A percentile compares a stretch with the other conserved stretches of the same genome.
Evolutionary conservation across 2,329 filamentous ascomycete genomes (phyloP).

Genomic region (Fonsecaea nubica): DNA sequence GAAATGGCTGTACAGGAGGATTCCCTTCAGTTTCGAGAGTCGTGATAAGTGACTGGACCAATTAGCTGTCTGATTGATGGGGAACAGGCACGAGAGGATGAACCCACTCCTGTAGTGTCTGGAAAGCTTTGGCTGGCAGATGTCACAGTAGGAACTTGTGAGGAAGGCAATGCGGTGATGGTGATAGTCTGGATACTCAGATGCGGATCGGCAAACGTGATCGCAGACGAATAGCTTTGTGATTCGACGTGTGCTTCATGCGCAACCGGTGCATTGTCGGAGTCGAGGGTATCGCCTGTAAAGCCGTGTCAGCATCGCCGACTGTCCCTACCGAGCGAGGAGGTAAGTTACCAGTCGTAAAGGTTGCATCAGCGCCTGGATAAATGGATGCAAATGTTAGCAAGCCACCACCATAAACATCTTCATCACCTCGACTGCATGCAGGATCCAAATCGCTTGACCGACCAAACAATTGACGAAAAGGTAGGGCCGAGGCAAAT

Average conservation of each 20-base stretch:
- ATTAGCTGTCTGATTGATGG: conserved; percentile 11
- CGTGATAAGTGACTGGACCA: conserved; percentile 32
- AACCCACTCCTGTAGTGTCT: conserved; percentile 38
- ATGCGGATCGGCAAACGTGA: conserved; percentile 36
- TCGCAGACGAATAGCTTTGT: conserved; percentile 27
- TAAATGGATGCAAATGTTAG: conserved; percentile 15
- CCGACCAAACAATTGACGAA: conserved; percentile 30
- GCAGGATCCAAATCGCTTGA: conserved; percentile 13
- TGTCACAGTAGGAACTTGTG: conserved; percentile 37
- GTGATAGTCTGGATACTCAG: conserved; percentile 36
- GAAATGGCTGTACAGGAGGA: conserved; percentile 39
- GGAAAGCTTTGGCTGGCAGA: conserved; percentile 33
- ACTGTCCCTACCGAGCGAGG: not conserved
- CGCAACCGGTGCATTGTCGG: not conserved
- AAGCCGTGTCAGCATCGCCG: not conserved
- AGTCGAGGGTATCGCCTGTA: not conserved
- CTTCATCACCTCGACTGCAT: conserved; percentile 6
- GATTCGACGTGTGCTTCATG: conserved; percentile 4
- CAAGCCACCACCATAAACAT: not conserved
- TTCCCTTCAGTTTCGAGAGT: conserved; percentile 39
- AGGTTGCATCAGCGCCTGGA: conserved; percentile 10
- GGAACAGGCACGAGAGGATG: not conserved
- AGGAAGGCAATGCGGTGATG: conserved; percentile 29
- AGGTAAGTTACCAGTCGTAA: not conserved
- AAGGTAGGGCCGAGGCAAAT: conserved; percentile 34